phyloP scores from a whole-genome alignment of 2,329 filamentous ascomycete genomes.

The Colletotrichum paranaense region DNA sequence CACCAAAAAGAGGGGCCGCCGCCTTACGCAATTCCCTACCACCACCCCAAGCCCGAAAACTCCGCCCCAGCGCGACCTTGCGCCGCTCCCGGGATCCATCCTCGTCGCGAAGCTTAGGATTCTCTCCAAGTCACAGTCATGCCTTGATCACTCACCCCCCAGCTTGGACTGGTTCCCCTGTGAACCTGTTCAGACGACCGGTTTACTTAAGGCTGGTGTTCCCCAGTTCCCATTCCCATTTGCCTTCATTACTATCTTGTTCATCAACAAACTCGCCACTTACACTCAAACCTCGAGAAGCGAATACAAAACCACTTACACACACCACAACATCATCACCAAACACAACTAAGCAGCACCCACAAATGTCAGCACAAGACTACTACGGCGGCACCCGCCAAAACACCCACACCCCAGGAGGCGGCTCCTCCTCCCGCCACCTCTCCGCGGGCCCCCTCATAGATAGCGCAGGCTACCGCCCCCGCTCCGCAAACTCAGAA shows the following conservation, averaged over 20 bases:
- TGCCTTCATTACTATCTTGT: not conserved
- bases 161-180: not conserved
- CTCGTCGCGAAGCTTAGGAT: constrained; percentile 4
- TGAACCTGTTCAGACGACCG: not conserved
- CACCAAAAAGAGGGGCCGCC: not conserved
- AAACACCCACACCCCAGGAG: constrained; percentile 28
- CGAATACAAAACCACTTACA: not conserved
- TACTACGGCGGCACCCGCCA: constrained; percentile 38
- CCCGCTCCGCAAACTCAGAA: constrained; percentile 23
- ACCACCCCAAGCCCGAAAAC: not conserved
- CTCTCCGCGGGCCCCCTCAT: constrained; percentile 13
- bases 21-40: not conserved
- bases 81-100: constrained; percentile 19
- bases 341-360: not conserved
- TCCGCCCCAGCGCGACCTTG: constrained; percentile 26
- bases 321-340: not conserved
- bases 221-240: not conserved
- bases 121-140: not conserved
- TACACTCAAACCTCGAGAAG: not conserved
- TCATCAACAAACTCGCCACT: not conserved
- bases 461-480: constrained; percentile 19
- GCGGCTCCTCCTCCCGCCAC: constrained; percentile 1
- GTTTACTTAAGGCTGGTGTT: constrained; percentile 13
- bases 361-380: constrained; percentile 39
- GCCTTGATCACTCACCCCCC: not conserved